Conservation (phyloP, 768 basidiomycete genomes). For the Trametes villosa region DNA sequence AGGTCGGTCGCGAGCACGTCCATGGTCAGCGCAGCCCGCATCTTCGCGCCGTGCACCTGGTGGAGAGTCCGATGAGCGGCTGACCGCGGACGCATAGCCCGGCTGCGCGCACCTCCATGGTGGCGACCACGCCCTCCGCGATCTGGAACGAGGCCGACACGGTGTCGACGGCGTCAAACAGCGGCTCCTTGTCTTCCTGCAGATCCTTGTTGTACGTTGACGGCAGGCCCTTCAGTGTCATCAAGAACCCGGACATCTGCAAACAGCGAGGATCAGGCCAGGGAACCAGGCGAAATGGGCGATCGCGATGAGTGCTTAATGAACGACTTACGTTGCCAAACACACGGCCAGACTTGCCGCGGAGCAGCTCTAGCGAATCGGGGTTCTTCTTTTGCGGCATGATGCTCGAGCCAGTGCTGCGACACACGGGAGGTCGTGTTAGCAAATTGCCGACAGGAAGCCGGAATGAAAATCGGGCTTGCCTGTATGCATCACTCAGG, state of each 20-base stretch:
- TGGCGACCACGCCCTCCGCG: conserved; percentile 92
- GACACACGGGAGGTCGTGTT: not conserved
- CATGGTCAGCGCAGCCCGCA: conserved; percentile 90
- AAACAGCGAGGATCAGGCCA: conserved; percentile 7
- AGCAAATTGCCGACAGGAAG: conserved; percentile 2
- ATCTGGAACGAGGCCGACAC: conserved; percentile 88
- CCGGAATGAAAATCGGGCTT: not conserved
- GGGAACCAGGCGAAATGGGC: not conserved
- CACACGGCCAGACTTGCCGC: conserved; percentile 93
- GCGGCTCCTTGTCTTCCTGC: conserved; percentile 97
- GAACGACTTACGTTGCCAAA: conserved; percentile 78
- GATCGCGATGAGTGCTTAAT: not conserved
- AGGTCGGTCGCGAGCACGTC: conserved; percentile 99
- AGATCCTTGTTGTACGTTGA: conserved; percentile 99
- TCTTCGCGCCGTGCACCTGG: conserved; percentile 88
- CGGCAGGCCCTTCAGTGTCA: conserved; percentile 96
- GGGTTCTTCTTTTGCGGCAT: conserved; percentile 99
- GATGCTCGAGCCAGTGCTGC: conserved; percentile 95
- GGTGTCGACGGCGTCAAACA: conserved; percentile 93
- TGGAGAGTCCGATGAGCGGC: not conserved
- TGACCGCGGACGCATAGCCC: conserved; percentile 3
- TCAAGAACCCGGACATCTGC: conserved; percentile 95
- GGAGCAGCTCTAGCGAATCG: conserved; percentile 91
- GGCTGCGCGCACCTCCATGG: conserved; percentile 65
- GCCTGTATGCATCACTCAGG: conserved; percentile 98